These are phyloP conservation scores for Mycena haematopus DNA, from an alignment of 768 basidiomycete genomes.

Conservation along the genomic window DNA sequence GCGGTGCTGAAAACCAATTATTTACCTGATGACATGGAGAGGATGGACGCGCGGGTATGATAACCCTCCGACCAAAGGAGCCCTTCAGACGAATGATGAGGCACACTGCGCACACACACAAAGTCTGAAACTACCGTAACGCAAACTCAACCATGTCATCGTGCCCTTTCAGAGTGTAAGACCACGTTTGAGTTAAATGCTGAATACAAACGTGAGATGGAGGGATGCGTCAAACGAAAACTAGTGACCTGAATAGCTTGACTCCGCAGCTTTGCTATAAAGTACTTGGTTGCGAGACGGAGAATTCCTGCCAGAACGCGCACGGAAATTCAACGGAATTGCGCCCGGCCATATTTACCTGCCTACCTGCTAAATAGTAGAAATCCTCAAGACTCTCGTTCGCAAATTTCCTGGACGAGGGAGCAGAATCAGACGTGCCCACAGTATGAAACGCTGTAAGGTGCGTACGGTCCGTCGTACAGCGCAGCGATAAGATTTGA, in stretches of 20 bases:
- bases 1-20: too few relatives aligned
- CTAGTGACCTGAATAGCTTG: slow-evolving; percentile 46
- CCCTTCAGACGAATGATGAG: background rate
- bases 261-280: slow-evolving; percentile 56
- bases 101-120: background rate
- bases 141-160: slow-evolving; percentile 62
- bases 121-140: slow-evolving; percentile 32
- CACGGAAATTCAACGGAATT: too few relatives aligned
- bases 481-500: slow-evolving; percentile 57
- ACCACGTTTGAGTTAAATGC: slow-evolving; percentile 57
- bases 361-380: slow-evolving; percentile 52
- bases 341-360: too few relatives aligned
- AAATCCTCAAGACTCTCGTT: slow-evolving; percentile 56
- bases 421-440: slow-evolving; percentile 1
- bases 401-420: slow-evolving; percentile 40
- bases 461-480: slow-evolving; percentile 62
- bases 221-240: background rate
- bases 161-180: slow-evolving; percentile 59
- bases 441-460: background rate
- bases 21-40: slow-evolving; percentile 55
- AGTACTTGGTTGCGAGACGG: slow-evolving; percentile 66
- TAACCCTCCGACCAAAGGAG: slow-evolving; percentile 48
- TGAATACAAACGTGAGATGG: slow-evolving; percentile 40
- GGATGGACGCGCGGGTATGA: slow-evolving; percentile 49
- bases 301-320: slow-evolving; percentile 59